Percentiles rank a stretch among this genome's conserved stretches.
Conservation (phyloP, 805 yeast genomes). For the Lipomyces spencermartinsiae region DNA sequence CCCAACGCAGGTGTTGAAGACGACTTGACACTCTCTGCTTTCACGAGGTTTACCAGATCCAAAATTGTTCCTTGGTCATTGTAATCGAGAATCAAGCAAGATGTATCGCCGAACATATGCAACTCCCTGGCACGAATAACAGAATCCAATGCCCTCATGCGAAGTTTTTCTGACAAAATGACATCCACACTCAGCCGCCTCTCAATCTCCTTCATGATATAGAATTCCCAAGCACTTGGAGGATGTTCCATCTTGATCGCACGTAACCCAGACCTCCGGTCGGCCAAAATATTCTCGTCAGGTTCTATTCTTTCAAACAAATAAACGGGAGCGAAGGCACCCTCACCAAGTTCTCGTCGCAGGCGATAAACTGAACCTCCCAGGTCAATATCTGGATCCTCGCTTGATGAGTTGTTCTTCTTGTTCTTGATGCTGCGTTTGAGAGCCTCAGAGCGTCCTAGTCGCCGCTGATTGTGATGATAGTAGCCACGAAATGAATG, state of each 20-base stretch:
- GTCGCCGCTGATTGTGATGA: constrained; percentile 43
- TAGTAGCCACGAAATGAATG: constrained; percentile 47
- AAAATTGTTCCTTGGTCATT: constrained; percentile 73
- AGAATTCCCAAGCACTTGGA: constrained; percentile 79
- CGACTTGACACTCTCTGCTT: constrained; percentile 39
- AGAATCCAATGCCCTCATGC: constrained; percentile 45
- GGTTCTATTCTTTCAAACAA: constrained; percentile 60
- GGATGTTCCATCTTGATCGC: constrained; percentile 81
- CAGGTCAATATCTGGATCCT: constrained; percentile 20
- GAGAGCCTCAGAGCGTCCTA: constrained; percentile 31
- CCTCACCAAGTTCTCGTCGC: constrained; percentile 69
- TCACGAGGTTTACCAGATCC: constrained; percentile 65
- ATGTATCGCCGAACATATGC: constrained; percentile 67
- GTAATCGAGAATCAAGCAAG: constrained; percentile 69
- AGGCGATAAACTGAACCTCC: constrained; percentile 53
- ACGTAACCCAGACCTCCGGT: constrained; percentile 56
- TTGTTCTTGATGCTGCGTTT: constrained; percentile 17
- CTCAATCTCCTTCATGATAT: constrained; percentile 66
- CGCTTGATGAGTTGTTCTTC: constrained; percentile 2
- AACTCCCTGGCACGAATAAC: constrained; percentile 60
- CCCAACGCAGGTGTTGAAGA: constrained; percentile 36
- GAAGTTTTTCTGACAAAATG: constrained; percentile 13
- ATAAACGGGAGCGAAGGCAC: constrained; percentile 82
- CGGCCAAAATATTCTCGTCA: constrained; percentile 1
- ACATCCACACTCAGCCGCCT: constrained; percentile 46